A percentile compares a stretch with the other conserved stretches of the same genome.
Conservation (phyloP, 2,329 filamentous ascomycete genomes). For the Madurella mycetomatis region DNA sequence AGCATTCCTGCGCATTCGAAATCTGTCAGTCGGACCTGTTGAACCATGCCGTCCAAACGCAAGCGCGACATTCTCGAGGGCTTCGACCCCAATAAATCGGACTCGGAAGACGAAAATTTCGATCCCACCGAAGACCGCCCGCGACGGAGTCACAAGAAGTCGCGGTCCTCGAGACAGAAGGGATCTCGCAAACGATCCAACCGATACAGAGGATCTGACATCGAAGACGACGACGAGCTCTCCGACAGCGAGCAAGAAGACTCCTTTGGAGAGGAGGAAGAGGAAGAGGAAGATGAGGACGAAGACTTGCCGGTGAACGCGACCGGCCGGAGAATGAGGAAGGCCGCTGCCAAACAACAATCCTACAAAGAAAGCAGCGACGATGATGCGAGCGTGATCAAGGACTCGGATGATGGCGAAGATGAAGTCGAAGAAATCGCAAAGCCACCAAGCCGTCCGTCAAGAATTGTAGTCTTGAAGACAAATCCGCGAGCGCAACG, state of each 20-base stretch:
- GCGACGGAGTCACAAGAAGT: conserved; percentile 37
- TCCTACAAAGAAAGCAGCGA: conserved; percentile 46
- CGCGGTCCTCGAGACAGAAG: conserved; percentile 31
- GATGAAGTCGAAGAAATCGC: conserved; percentile 31
- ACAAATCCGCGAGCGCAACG: conserved; percentile 13
- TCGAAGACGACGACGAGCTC: conserved; percentile 55
- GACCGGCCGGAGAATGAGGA: conserved; percentile 44
- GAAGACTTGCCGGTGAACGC: conserved; percentile 36
- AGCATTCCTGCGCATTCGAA: not conserved
- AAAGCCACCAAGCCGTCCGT: conserved; percentile 14
- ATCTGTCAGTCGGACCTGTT: not conserved
- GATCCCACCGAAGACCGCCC: conserved; percentile 48
- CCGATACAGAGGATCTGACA: conserved; percentile 57
- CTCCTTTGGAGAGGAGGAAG: conserved; percentile 42
- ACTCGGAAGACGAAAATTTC: conserved; percentile 63
- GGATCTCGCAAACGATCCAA: conserved; percentile 35
- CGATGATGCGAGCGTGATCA: conserved; percentile 33
- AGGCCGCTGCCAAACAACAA: conserved; percentile 39
- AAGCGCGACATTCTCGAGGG: conserved; percentile 53
- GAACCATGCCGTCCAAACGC: conserved; percentile 46
- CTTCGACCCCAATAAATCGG: conserved; percentile 64
- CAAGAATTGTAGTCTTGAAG: conserved; percentile 30
- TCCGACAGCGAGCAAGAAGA: conserved; percentile 50
- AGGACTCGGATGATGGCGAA: conserved; percentile 38
- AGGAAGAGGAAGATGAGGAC: conserved; percentile 35